These are phyloP conservation scores for Xerocomellus chrysenteron DNA, from an alignment of 768 basidiomycete genomes.

Conservation along the genomic window DNA sequence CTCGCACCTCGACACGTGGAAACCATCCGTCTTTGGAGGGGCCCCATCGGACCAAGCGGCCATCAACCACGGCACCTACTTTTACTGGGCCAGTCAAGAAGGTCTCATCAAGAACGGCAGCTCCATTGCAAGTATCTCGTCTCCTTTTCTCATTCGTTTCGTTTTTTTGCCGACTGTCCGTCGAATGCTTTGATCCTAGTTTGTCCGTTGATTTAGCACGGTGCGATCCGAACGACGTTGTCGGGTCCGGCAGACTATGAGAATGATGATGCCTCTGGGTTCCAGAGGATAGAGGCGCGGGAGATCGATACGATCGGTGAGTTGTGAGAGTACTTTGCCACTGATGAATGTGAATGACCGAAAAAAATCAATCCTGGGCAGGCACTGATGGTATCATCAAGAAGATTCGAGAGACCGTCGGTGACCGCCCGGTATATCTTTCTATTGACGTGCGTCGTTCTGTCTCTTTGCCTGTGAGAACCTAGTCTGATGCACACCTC, in stretches of 20 bases:
- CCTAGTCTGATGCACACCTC: neutral
- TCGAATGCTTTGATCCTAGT: constrained; percentile 73
- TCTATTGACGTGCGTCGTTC: constrained; percentile 62
- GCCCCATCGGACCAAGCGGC: constrained; percentile 69
- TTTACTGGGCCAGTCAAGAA: constrained; percentile 85
- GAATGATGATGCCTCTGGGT: constrained; percentile 77
- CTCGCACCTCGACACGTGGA: constrained; percentile 81
- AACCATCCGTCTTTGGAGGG: constrained; percentile 71
- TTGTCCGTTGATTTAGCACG: constrained; percentile 60
- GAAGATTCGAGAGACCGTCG: constrained; percentile 77
- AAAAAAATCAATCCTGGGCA: constrained; percentile 21
- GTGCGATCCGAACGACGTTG: constrained; percentile 82
- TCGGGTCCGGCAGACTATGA: constrained; percentile 74
- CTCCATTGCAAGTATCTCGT: constrained; percentile 75
- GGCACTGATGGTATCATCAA: constrained; percentile 75
- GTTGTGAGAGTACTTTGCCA: neutral
- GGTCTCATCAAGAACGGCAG: constrained; percentile 75
- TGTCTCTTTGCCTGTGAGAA: neutral
- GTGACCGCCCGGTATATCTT: constrained; percentile 71
- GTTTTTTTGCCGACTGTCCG: constrained; percentile 2
- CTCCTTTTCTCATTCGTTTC: constrained; percentile 22
- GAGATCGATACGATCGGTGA: constrained; percentile 81
- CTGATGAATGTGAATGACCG: neutral
- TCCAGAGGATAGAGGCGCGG: constrained; percentile 78
- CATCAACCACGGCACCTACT: constrained; percentile 88